These are phyloP conservation scores for Pleurozium schreberi DNA, from an alignment of 225 moss, liverwort and hornwort species.

Conservation along the genomic window DNA sequence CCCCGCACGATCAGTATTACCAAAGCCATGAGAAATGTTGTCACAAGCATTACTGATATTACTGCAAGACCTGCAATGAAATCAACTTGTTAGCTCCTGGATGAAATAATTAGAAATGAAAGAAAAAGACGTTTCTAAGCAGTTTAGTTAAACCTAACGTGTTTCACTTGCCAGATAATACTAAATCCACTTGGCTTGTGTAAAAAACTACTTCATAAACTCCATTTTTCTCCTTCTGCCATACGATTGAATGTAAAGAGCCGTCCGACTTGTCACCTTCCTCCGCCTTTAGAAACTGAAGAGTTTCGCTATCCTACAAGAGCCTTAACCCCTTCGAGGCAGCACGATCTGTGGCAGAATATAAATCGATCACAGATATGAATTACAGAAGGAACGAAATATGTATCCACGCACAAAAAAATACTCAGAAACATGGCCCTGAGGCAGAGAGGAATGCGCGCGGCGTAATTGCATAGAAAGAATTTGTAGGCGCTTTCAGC, in stretches of 20 bases:
- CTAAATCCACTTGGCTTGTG: neutral
- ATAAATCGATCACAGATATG: neutral
- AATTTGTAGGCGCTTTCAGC: neutral
- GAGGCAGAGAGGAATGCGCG: neutral
- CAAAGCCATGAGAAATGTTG: constrained; percentile 56
- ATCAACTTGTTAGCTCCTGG: neutral
- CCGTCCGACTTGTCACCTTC: neutral
- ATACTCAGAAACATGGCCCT: neutral
- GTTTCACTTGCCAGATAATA: neutral
- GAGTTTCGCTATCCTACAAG: neutral
- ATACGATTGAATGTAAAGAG: neutral
- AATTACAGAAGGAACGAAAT: neutral
- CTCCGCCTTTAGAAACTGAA: neutral
- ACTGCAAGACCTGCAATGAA: constrained; percentile 41
- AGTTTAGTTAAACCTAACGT: neutral
- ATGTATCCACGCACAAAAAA: neutral
- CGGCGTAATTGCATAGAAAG: neutral
- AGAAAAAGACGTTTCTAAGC: neutral
- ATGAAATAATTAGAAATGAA: neutral
- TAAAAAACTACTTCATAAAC: neutral
- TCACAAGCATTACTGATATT: constrained; percentile 57
- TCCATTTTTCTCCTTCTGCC: neutral
- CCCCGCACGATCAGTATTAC: constrained; percentile 49
- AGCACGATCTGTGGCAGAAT: neutral
- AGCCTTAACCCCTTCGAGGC: neutral